phyloP scores from a whole-genome alignment of 176 grass and related monocot species.

The Ananas comosus region DNA sequence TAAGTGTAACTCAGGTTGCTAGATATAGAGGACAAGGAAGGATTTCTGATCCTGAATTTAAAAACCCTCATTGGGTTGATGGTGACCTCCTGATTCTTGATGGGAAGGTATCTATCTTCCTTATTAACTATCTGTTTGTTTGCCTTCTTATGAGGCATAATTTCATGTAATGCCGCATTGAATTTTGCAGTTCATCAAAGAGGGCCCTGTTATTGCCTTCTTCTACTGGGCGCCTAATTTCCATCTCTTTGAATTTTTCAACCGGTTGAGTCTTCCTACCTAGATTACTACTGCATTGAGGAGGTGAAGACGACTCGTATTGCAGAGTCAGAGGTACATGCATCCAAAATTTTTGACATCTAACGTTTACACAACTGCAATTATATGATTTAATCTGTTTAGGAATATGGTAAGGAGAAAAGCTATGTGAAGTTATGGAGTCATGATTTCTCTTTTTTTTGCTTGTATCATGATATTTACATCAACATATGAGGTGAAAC shows the following conservation, averaged over 20 bases:
- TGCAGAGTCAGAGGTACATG: not conserved
- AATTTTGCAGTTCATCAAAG: constrained; percentile 75
- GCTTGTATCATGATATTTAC: too few species aligned
- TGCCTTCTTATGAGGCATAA: constrained; percentile 19
- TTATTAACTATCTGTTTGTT: constrained; percentile 7
- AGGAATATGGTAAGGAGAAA: too few species aligned
- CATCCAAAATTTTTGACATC: too few species aligned
- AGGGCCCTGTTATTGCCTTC: constrained; percentile 85
- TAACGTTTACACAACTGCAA: too few species aligned
- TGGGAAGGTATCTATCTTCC: constrained; percentile 60
- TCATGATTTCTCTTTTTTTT: too few species aligned
- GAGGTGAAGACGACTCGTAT: not conserved
- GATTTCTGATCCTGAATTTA: constrained; percentile 57
- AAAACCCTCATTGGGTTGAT: constrained; percentile 81
- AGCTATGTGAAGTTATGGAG: too few species aligned
- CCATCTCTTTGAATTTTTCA: constrained; percentile 85
- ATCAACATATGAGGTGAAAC: too few species aligned
- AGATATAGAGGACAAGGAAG: constrained; percentile 81
- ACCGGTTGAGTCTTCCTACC: constrained; percentile 58
- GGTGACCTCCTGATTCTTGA: constrained; percentile 91
- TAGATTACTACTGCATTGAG: constrained; percentile 21
- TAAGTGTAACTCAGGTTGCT: constrained; percentile 50
- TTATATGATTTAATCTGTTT: too few species aligned
- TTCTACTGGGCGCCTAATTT: constrained; percentile 78
- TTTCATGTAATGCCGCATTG: constrained; percentile 18